phyloP scores from a whole-genome alignment of 768 basidiomycete species.

The Leucosporidium scottii region DNA sequence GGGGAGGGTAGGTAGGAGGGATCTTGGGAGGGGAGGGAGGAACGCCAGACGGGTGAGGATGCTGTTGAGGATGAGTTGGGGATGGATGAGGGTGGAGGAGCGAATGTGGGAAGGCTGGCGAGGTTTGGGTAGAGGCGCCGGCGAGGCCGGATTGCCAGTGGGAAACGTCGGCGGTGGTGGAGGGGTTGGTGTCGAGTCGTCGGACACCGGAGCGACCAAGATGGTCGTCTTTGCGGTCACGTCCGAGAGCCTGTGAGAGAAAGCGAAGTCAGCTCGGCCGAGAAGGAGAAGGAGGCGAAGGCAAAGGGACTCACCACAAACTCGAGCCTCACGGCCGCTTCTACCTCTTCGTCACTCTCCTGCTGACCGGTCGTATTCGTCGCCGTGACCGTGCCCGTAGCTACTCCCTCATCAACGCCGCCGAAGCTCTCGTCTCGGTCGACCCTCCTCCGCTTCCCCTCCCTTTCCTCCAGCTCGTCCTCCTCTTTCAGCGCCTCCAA shows the following conservation, averaged over 20 bases:
- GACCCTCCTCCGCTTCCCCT: too few relatives aligned
- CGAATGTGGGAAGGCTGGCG: background rate
- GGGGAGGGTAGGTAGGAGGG: constrained; percentile 8
- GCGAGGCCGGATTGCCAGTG: background rate
- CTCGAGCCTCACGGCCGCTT: constrained; percentile 30
- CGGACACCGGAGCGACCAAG: constrained; percentile 19
- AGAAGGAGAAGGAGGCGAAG: background rate
- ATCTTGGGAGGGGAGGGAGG: background rate
- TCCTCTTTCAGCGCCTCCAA: too few relatives aligned
- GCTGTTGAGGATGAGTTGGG: background rate
- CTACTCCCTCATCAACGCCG: too few relatives aligned
- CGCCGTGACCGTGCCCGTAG: too few relatives aligned
- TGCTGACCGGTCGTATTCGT: background rate
- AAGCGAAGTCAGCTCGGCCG: background rate
- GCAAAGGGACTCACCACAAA: constrained; percentile 15
- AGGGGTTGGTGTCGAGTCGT: constrained; percentile 1
- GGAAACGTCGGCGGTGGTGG: background rate
- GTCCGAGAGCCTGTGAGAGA: constrained; percentile 22
- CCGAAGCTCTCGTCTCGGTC: too few relatives aligned
- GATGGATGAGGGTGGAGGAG: background rate
- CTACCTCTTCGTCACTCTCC: constrained; percentile 11
- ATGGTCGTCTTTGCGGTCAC: constrained; percentile 30
- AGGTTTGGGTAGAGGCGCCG: too few relatives aligned
- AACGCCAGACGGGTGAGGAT: background rate
- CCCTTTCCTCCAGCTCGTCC: too few relatives aligned